Base-by-base conservation (phyloP, 1,284 basidiomycete genomes). In the Trametes pubescens region DNA sequence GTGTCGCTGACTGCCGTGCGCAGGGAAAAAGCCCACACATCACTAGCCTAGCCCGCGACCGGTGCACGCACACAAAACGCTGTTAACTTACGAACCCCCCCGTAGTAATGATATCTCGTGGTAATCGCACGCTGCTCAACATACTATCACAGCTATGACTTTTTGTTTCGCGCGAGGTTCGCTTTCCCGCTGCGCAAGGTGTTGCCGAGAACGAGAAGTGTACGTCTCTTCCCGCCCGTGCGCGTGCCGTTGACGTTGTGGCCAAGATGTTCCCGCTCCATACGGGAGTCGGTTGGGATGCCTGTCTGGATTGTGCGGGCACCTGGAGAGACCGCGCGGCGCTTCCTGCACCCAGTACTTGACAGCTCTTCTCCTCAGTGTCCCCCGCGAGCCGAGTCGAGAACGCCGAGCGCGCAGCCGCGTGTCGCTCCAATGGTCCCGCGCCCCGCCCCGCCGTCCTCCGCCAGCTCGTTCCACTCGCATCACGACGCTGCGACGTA, bases 401-500 rank as follows among this genome's bases (percentile, higher is more conserved):
- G n/a, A n/a, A n/a, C 37, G 37, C 37, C 10, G 5, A 13, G 37
- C 40, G 40, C 16, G n/a, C n/a, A n/a, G n/a, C n/a, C n/a, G n/a
- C n/a, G n/a, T n/a, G n/a, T n/a, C n/a, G n/a, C n/a, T n/a, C n/a
- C 26, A 22, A 61, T 61, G 59, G 29, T 52, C 8, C 59, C 59
- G n/a, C 59, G 59, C 35, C 59, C 59, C 34, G 47, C 59, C 26
- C 53, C 47, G 6, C 59, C 59, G 16, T 32, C 35, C 3, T 48
- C 62, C n/a, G 18, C 56, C 18, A 61, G 59, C 49, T 69, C 69
- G 18, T 88, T 85, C 71, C 79, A 84, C 68, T 92, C 93, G 0
- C 77, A 87, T 13, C 84, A 87, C 66, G 92, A 94, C 75, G 82
- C 82, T 53, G 82, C 88, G 18, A 96, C 94, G 0, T 95, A 93